These are phyloP conservation scores for Trichoderma koningiopsis DNA, from an alignment of 2,329 filamentous ascomycete species.

Conservation along the genomic window DNA sequence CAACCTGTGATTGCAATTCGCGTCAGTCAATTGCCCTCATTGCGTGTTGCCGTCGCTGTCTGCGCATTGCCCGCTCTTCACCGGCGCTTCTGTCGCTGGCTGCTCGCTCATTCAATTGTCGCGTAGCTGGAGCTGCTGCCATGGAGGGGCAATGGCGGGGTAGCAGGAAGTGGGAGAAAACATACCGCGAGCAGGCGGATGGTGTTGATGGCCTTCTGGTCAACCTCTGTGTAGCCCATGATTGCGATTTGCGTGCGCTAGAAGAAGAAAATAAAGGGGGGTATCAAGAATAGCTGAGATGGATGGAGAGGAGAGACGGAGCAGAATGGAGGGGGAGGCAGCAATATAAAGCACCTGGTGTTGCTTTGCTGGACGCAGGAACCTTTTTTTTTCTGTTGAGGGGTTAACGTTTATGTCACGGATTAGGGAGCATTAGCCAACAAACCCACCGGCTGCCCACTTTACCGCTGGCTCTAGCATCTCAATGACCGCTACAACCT, in stretches of 20 bases:
- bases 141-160: conserved; percentile 40
- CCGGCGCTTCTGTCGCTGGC: neutral
- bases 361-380: conserved; percentile 31
- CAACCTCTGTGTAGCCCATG: conserved; percentile 88
- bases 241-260: conserved; percentile 45
- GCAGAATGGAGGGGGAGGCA: conserved; percentile 32
- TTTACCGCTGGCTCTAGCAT: neutral
- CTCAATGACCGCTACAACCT: conserved; percentile 17
- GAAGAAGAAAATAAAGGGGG: conserved; percentile 19
- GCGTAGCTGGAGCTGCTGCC: conserved; percentile 27
- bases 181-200: conserved; percentile 94
- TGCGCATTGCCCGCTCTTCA: neutral
- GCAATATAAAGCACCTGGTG: conserved; percentile 31
- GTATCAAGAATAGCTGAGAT: conserved; percentile 16
- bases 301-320: conserved; percentile 30
- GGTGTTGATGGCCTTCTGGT: conserved; percentile 94
- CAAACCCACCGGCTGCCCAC: neutral
- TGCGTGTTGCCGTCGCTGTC: neutral
- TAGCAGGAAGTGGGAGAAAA: conserved; percentile 37
- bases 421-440: conserved; percentile 25
- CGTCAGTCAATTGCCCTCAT: conserved; percentile 33
- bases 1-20: conserved; percentile 63
- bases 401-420: conserved; percentile 38
- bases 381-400: conserved; percentile 32
- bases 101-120: neutral